phyloP scores from a whole-genome alignment of 176 grass and related monocot genomes.

The Oryza nivara region DNA sequence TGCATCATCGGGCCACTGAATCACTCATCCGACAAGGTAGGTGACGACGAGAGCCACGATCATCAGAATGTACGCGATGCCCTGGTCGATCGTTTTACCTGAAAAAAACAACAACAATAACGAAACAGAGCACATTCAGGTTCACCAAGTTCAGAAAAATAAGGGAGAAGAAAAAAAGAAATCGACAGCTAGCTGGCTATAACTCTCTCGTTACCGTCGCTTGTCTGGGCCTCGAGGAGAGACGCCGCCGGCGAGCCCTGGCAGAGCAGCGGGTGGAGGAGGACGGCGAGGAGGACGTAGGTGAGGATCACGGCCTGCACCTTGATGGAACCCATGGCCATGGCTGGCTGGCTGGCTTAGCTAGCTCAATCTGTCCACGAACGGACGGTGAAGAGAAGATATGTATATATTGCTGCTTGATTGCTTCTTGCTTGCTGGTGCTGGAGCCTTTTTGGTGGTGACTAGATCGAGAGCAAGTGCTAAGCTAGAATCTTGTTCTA shows the following conservation, averaged over 20 bases:
- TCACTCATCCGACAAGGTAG: background rate
- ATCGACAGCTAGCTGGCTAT: background rate
- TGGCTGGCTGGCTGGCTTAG: background rate
- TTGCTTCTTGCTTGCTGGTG: too few relatives aligned
- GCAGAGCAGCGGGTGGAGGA: background rate
- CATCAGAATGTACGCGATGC: background rate
- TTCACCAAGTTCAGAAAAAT: background rate
- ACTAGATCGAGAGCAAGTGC: too few relatives aligned
- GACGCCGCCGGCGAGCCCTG: constrained; percentile 9
- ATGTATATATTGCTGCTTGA: background rate
- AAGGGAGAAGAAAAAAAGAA: background rate
- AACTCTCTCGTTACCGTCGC: background rate
- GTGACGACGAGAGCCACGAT: constrained; percentile 1
- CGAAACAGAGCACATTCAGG: background rate
- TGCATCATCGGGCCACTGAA: background rate
- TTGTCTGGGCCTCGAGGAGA: background rate
- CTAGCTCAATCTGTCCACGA: background rate
- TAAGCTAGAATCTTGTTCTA: too few relatives aligned
- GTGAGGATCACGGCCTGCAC: background rate
- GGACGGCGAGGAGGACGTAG: background rate
- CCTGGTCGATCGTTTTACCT: background rate
- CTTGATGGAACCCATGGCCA: background rate
- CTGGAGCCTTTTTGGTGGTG: too few relatives aligned
- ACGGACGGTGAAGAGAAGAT: background rate
- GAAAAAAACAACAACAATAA: background rate